phyloP scores from a whole-genome alignment of 129 eudicot species.

The Dittrichia graveolens region DNA sequence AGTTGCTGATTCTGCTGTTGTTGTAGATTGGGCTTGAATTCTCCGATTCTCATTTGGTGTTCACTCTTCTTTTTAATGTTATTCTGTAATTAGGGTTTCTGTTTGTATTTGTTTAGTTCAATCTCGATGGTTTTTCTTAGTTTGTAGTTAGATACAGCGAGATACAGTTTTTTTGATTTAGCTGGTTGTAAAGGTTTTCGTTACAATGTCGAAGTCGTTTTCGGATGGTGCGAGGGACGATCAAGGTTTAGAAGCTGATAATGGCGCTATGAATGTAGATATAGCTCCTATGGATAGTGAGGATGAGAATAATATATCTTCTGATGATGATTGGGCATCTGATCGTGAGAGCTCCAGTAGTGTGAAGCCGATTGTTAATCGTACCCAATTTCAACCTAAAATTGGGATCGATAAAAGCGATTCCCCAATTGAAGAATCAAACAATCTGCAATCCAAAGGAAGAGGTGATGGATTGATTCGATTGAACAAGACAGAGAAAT shows the following conservation, averaged over 20 bases:
- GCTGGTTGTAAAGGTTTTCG: background rate
- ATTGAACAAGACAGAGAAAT: slow-evolving; percentile 24
- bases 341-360: slow-evolving; percentile 1
- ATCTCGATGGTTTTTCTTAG: background rate
- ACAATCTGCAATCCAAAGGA: background rate
- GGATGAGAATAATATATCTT: background rate
- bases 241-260: background rate
- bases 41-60: background rate
- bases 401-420: background rate
- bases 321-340: slow-evolving; percentile 2
- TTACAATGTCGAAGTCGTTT: background rate
- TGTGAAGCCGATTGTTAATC: background rate
- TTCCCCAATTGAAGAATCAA: slow-evolving; percentile 1
- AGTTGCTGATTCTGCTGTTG: too few species aligned
- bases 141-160: background rate
- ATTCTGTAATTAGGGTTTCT: background rate
- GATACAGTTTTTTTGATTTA: background rate
- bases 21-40: too few species aligned
- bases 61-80: background rate
- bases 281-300: background rate
- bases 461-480: slow-evolving; percentile 28
- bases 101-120: background rate
- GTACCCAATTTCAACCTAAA: background rate
- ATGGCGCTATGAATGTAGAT: background rate
- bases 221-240: background rate